phyloP scores from a whole-genome alignment of 192 early-diverging fungal genomes.

The Dissophora globulifera region DNA sequence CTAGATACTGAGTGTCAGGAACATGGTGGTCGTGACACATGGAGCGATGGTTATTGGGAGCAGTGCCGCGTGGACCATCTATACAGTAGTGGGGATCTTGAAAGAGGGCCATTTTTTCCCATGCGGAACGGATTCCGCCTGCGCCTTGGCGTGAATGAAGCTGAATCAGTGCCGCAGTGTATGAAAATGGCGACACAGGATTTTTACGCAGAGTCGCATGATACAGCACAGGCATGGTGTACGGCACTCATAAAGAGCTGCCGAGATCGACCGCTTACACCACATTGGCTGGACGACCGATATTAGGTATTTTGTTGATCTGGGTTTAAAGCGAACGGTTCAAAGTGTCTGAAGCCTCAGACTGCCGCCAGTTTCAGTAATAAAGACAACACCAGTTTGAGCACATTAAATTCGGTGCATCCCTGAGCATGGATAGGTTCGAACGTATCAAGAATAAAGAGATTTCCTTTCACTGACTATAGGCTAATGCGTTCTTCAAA shows the following conservation, averaged over 20 bases:
- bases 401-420: too few species aligned
- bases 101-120: slow-evolving; percentile 15
- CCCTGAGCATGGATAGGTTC: too few species aligned
- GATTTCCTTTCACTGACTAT: too few species aligned
- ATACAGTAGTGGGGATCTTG: neutral
- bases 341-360: too few species aligned
- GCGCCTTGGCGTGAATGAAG: neutral
- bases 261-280: slow-evolving; percentile 8
- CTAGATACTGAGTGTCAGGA: neutral
- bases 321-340: too few species aligned
- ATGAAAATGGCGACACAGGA: slow-evolving; percentile 7
- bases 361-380: too few species aligned
- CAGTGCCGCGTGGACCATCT: neutral
- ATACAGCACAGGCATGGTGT: slow-evolving; percentile 20
- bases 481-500: too few species aligned
- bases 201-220: slow-evolving; percentile 19
- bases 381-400: too few species aligned
- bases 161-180: neutral
- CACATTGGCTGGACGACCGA: slow-evolving; percentile 28
- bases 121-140: slow-evolving; percentile 22
- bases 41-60: too few species aligned
- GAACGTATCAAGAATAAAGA: too few species aligned
- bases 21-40: too few species aligned
- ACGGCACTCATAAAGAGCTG: slow-evolving; percentile 12
- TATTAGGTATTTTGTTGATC: too few species aligned